Conservation (phyloP, 257 asterid genomes). For the Solanum paucissectum region DNA sequence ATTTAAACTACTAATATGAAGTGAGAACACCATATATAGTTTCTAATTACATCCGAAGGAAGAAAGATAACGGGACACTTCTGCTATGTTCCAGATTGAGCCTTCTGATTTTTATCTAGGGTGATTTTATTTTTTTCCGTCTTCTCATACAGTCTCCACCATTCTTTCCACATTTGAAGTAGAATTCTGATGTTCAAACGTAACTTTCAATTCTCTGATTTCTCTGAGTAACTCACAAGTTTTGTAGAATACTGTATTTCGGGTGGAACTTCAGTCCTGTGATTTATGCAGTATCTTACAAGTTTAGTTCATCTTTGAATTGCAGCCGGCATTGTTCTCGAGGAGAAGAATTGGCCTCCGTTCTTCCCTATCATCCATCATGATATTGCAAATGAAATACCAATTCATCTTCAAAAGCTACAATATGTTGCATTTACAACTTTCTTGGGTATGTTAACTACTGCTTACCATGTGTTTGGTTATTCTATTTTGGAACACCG, state of each 20-base stretch:
- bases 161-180: background rate
- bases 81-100: background rate
- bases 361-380: slow-evolving; percentile 94
- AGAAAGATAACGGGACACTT: background rate
- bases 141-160: background rate
- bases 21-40: background rate
- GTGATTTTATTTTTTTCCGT: background rate
- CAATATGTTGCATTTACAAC: slow-evolving; percentile 94
- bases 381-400: slow-evolving; percentile 86
- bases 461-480: background rate
- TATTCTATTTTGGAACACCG: background rate
- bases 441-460: slow-evolving; percentile 55
- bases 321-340: slow-evolving; percentile 70
- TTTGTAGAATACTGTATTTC: background rate
- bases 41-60: background rate
- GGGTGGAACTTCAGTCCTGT: background rate
- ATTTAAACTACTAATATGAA: background rate
- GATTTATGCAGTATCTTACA: background rate
- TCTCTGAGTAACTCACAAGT: background rate
- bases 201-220: background rate
- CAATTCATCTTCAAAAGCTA: slow-evolving; percentile 82
- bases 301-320: slow-evolving; percentile 11
- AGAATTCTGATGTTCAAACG: background rate
- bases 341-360: slow-evolving; percentile 96
- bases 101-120: background rate